Percentiles rank a stretch among this genome's conserved stretches.
Conservation (phyloP, 345 rosid genomes). For the Streptanthus diversifolius region DNA sequence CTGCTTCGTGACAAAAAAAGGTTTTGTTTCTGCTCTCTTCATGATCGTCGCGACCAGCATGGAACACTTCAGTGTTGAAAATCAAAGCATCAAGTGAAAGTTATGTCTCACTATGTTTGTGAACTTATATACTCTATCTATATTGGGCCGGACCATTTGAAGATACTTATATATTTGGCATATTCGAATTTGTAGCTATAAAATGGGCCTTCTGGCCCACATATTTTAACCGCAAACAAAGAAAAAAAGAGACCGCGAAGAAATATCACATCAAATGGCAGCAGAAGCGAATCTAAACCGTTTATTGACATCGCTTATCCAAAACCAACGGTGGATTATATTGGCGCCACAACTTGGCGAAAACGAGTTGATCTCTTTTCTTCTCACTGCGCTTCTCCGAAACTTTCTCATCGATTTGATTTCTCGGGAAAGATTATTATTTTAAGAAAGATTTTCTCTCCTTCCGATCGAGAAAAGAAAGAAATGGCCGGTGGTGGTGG, state of each 20-base stretch:
- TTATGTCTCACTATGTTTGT: neutral
- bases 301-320: neutral
- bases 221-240: neutral
- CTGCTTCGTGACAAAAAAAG: no score
- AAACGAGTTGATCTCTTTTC: slow-evolving; percentile 8
- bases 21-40: no score
- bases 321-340: slow-evolving; percentile 2
- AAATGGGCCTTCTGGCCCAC: neutral
- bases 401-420: neutral
- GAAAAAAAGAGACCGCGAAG: neutral
- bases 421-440: neutral
- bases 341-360: slow-evolving; percentile 7
- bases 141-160: neutral
- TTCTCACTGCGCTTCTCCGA: neutral
- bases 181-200: no score
- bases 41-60: no score
- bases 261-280: neutral
- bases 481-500: slow-evolving; percentile 39
- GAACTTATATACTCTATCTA: neutral
- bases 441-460: neutral
- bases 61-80: no score
- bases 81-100: neutral
- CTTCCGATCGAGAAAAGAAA: neutral
- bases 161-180: neutral
- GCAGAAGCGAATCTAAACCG: slow-evolving; percentile 5